Base-by-base conservation (phyloP, 2,329 filamentous ascomycete genomes). In the Fusarium staphyleae region DNA sequence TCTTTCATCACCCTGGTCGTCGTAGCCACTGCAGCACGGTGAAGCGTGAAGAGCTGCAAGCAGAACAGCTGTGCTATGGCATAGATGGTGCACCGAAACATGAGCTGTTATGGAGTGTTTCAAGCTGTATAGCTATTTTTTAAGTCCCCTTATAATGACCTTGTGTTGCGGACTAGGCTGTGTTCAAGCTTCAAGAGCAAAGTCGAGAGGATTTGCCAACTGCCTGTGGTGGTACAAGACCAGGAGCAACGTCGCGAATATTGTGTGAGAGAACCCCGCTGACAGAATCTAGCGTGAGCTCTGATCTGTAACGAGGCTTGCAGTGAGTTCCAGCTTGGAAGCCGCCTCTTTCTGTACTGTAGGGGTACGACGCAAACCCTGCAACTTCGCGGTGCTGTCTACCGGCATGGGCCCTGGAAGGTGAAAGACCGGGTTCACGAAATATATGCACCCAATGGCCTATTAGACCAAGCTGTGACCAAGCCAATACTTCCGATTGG, bases 401-500 rank as follows among this genome's bases (percentile, higher is more conserved):
- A 48, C 58, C 48, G 46, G 62, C 55, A 67, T 65, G 41, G 62
- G 53, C 62, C 60, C 55, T 55, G 62, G 34, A 55, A 55, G 37
- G 50, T 42, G 36, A 48, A 39, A 26, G 36, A 26, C 42, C 48
- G 48, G 54, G 56, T 35, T 37, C 19, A 47, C 18, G 36, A 57
- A 39, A 55, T 41, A 55, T 41, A 56, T 33, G 40, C 56, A 51
- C 24, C 30, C 32, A 62, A 41, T 45, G 37, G 48, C 51, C 46
- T 42, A 61, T 50, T 50, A 45, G 44, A 50, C 50, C 52, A 55
- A 56, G 63, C 51, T 61, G 57, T 62, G 48, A 53, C 57, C 34
- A 51, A 61, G 57, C 50, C 57, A 63, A 66, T 66, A 67, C 62
- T 68, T 70, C 68, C 68, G 68, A 70, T 68, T 68, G 66, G 68